Percentiles rank a stretch among this genome's conserved stretches.
Evolutionary conservation across 2,329 filamentous ascomycete species (phyloP).

Genomic region (Chaetomium olivaceum): DNA sequence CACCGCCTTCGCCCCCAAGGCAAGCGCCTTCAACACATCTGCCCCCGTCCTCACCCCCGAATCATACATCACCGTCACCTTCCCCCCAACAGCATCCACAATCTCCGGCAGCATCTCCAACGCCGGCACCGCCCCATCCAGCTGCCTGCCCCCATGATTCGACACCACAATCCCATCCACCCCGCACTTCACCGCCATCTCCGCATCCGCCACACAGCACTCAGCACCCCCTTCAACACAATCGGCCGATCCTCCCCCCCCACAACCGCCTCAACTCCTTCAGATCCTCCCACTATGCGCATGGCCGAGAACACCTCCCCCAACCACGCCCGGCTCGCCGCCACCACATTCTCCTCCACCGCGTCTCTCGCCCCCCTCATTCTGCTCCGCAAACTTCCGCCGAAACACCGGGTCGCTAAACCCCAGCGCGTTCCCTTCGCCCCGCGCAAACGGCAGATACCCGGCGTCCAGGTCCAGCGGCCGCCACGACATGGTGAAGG

Average conservation of each 20-base stretch:
- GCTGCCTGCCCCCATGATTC: slow-evolving; percentile 60
- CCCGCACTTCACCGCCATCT: slow-evolving; percentile 46
- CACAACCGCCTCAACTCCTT: slow-evolving; percentile 59
- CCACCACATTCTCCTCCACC: slow-evolving; percentile 48
- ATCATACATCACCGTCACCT: slow-evolving; percentile 64
- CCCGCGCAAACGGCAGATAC: slow-evolving; percentile 61
- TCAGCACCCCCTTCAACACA: slow-evolving; percentile 60
- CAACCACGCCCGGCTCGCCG: slow-evolving; percentile 56
- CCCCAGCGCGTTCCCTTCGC: slow-evolving; percentile 60
- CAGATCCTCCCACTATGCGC: slow-evolving; percentile 63
- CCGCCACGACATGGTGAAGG: slow-evolving; percentile 60
- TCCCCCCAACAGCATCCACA: slow-evolving; percentile 59
- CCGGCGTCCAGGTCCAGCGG: slow-evolving; percentile 66
- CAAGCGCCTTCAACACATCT: slow-evolving; percentile 59
- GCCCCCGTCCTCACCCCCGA: slow-evolving; percentile 56
- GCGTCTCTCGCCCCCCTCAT: slow-evolving; percentile 39
- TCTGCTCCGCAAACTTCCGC: slow-evolving; percentile 53
- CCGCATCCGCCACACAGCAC: slow-evolving; percentile 52
- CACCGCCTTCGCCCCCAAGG: slow-evolving; percentile 57
- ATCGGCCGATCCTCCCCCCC: slow-evolving; percentile 56
- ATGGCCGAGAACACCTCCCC: slow-evolving; percentile 51
- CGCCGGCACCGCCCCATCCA: slow-evolving; percentile 56
- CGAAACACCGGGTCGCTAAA: slow-evolving; percentile 69
- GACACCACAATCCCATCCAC: slow-evolving; percentile 56
- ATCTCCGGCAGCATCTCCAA: slow-evolving; percentile 61